These are phyloP conservation scores for Alloascoidea hylecoeti DNA, from an alignment of 805 yeast genomes.

Conservation along the genomic window DNA sequence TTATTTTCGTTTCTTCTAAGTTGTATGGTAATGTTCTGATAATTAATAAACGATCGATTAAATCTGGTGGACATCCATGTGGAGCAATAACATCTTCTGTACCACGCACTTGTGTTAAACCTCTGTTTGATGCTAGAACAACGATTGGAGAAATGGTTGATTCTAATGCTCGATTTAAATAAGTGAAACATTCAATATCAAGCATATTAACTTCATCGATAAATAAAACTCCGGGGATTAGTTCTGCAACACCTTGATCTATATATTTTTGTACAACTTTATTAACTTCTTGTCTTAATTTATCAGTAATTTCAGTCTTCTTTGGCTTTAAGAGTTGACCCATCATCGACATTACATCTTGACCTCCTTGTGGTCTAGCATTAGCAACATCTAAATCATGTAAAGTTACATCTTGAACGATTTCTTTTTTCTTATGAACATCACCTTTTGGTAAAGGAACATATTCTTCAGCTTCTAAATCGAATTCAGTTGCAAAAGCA, in stretches of 20 bases:
- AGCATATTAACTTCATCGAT: conserved; percentile 98
- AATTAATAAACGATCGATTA: conserved; percentile 81
- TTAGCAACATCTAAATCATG: conserved; percentile 96
- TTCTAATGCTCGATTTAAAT: conserved; percentile 86
- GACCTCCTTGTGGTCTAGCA: conserved; percentile 95
- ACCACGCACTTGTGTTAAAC: conserved; percentile 84
- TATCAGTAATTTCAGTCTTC: conserved; percentile 94
- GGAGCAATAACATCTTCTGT: conserved; percentile 76
- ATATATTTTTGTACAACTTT: conserved; percentile 92
- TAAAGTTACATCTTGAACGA: conserved; percentile 92
- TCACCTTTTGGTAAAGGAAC: conserved; percentile 98
- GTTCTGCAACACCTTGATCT: conserved; percentile 96
- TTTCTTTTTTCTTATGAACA: conserved; percentile 94
- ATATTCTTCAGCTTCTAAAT: conserved; percentile 95
- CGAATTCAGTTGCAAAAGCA: conserved; percentile 96
- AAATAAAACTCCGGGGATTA: conserved; percentile 94
- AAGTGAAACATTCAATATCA: conserved; percentile 94
- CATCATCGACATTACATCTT: conserved; percentile 91
- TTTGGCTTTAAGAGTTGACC: conserved; percentile 93
- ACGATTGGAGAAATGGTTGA: conserved; percentile 88
- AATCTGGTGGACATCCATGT: conserved; percentile 94
- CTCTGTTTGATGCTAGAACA: conserved; percentile 91
- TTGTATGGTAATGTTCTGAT: conserved; percentile 86
- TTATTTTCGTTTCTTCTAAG: conserved; percentile 67
- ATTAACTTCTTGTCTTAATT: conserved; percentile 84